These are phyloP conservation scores for Apiospora sp. DNA, from an alignment of 2,329 filamentous ascomycete species.

Conservation along the genomic window DNA sequence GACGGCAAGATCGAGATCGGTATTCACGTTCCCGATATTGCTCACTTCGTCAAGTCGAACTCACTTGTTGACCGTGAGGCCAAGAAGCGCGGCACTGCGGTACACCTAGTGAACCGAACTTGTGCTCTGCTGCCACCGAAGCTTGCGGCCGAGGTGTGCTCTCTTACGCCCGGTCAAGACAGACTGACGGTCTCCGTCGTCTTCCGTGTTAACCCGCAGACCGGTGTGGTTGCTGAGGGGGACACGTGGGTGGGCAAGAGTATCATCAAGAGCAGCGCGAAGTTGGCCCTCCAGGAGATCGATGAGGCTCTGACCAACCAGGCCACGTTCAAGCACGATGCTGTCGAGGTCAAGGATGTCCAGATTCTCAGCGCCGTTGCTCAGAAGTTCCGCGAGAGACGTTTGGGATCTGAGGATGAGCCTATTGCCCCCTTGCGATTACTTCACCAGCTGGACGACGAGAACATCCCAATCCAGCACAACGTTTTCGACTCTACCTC, in stretches of 20 bases:
- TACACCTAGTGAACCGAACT: constrained; percentile 90
- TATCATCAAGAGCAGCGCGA: constrained; percentile 90
- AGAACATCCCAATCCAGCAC: constrained; percentile 95
- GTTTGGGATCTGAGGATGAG: constrained; percentile 80
- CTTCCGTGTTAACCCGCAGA: constrained; percentile 86
- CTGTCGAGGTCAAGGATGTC: constrained; percentile 77
- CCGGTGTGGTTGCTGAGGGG: constrained; percentile 79
- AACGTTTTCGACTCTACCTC: constrained; percentile 94
- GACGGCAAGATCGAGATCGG: constrained; percentile 93
- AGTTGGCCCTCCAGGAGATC: constrained; percentile 84
- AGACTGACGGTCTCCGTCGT: constrained; percentile 92
- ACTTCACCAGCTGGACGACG: constrained; percentile 93
- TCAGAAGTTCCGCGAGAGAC: constrained; percentile 88
- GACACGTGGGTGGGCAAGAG: constrained; percentile 95
- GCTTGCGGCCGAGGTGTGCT: constrained; percentile 87
- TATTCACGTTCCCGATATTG: constrained; percentile 92
- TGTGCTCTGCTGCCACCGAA: constrained; percentile 89
- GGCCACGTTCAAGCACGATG: constrained; percentile 67
- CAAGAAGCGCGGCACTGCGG: constrained; percentile 95
- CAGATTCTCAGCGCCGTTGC: constrained; percentile 81
- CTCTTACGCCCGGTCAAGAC: constrained; percentile 85
- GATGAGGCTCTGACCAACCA: constrained; percentile 78
- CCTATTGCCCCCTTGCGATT: constrained; percentile 87
- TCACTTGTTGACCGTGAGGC: constrained; percentile 96
- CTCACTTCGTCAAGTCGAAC: constrained; percentile 96